These are phyloP conservation scores for Blastocystis sp. DNA, from an alignment of 352 stramenopile species.

Conservation along the genomic window DNA sequence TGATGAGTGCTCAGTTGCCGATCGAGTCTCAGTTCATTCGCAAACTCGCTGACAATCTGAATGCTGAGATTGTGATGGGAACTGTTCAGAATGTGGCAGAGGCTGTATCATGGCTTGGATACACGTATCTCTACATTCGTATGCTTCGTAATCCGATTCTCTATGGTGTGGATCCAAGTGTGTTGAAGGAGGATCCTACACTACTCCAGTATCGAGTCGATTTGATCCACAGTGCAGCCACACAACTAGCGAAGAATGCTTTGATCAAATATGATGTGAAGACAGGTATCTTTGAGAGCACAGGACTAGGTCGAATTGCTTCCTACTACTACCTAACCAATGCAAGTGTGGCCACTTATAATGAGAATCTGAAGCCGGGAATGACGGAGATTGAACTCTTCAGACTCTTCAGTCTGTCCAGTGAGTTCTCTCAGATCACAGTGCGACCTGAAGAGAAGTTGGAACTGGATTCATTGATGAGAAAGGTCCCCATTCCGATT, in stretches of 20 bases:
- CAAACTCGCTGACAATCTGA: conserved; percentile 92
- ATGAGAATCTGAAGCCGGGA: conserved; percentile 93
- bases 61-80: conserved; percentile 95
- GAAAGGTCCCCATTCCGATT: conserved; percentile 95
- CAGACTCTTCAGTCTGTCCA: conserved; percentile 93
- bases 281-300: conserved; percentile 89
- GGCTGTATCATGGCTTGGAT: conserved; percentile 95
- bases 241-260: conserved; percentile 90
- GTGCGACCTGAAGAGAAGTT: conserved; percentile 96
- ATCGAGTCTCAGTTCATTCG: conserved; percentile 97
- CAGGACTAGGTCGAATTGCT: conserved; percentile 91
- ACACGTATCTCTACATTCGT: conserved; percentile 98
- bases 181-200: conserved; percentile 84
- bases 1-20: conserved; percentile 98
- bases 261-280: conserved; percentile 95
- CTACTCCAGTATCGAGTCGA: conserved; percentile 90
- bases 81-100: conserved; percentile 88
- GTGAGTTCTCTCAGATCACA: conserved; percentile 97
- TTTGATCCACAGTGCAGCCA: conserved; percentile 91
- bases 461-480: conserved; percentile 92
- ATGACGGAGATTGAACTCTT: conserved; percentile 99
- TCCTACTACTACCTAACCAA: conserved; percentile 99
- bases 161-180: conserved; percentile 87
- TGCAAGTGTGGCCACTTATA: conserved; percentile 95
- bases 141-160: conserved; percentile 94